A percentile compares a stretch with the other conserved stretches of the same genome.
These are phyloP conservation scores for Schizochytrium sp. DNA, from an alignment of 108 stramenopile species.

Conservation along the genomic window DNA sequence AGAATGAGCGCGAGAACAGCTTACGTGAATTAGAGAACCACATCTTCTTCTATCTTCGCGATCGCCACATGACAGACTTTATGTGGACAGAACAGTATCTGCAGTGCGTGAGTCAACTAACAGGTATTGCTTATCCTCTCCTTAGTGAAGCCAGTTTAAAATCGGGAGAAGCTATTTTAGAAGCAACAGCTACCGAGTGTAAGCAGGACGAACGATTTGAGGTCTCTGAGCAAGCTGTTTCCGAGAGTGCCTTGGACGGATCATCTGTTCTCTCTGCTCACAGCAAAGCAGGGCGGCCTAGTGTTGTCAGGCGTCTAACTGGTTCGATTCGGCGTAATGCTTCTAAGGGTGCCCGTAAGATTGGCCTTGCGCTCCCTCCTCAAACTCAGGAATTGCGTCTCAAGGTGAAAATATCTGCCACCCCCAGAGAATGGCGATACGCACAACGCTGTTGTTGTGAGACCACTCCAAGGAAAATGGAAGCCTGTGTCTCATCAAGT, in stretches of 20 bases:
- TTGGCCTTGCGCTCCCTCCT: constrained; percentile 13
- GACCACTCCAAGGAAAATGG: too few species aligned
- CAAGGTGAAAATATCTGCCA: background rate
- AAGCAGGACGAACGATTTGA: background rate
- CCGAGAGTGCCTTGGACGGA: background rate
- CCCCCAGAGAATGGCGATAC: constrained; percentile 44
- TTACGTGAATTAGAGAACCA: background rate
- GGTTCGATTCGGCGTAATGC: background rate
- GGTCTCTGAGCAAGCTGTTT: background rate
- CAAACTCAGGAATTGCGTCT: background rate
- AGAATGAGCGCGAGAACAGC: background rate
- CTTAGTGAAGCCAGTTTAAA: background rate
- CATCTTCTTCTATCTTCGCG: constrained; percentile 12
- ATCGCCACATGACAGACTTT: constrained; percentile 7
- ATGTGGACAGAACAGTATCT: constrained; percentile 40
- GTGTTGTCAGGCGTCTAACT: too few species aligned
- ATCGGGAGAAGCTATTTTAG: background rate
- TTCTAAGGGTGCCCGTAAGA: background rate
- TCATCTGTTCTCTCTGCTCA: too few species aligned
- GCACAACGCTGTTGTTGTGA: background rate
- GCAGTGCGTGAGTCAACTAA: background rate
- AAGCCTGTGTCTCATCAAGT: too few species aligned
- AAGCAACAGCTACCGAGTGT: background rate
- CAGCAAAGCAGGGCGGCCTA: too few species aligned
- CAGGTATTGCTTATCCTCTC: background rate